Conservation (phyloP, 495 filamentous ascomycete species). For the Penicillium daleae region DNA sequence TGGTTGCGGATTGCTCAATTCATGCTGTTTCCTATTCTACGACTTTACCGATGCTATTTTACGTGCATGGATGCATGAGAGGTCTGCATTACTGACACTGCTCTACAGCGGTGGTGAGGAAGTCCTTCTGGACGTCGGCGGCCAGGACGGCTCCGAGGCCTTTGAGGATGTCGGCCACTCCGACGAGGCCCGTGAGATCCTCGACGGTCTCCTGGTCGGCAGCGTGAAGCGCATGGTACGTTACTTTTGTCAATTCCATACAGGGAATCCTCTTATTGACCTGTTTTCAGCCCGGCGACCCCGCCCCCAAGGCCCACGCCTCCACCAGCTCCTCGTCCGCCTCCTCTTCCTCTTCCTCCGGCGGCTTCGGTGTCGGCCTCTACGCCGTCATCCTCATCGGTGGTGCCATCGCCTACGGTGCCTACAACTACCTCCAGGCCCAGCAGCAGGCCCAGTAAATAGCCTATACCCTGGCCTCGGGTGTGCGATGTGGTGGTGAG, state of each 20-base stretch:
- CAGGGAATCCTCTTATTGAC: conserved; percentile 13
- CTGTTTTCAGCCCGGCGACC: conserved; percentile 78
- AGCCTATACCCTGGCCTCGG: not conserved
- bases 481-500: not conserved
- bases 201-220: conserved; percentile 78
- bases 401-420: conserved; percentile 74
- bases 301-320: conserved; percentile 67
- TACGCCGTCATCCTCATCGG: conserved; percentile 84
- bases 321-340: conserved; percentile 51
- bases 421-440: conserved; percentile 84
- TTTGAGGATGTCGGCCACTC: conserved; percentile 99
- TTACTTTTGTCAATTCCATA: conserved; percentile 15
- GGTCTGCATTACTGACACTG: conserved; percentile 9
- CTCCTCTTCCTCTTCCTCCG: conserved; percentile 47
- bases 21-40: not conserved
- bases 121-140: conserved; percentile 93
- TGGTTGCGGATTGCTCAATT: not conserved
- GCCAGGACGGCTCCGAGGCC: conserved; percentile 95
- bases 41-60: not conserved
- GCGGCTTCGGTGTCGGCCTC: conserved; percentile 73
- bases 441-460: conserved; percentile 33
- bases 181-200: conserved; percentile 96
- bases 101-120: conserved; percentile 88
- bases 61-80: not conserved
- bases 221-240: conserved; percentile 83